Conservation (phyloP, 2,329 filamentous ascomycete species). For the Ampelomyces quisqualis region DNA sequence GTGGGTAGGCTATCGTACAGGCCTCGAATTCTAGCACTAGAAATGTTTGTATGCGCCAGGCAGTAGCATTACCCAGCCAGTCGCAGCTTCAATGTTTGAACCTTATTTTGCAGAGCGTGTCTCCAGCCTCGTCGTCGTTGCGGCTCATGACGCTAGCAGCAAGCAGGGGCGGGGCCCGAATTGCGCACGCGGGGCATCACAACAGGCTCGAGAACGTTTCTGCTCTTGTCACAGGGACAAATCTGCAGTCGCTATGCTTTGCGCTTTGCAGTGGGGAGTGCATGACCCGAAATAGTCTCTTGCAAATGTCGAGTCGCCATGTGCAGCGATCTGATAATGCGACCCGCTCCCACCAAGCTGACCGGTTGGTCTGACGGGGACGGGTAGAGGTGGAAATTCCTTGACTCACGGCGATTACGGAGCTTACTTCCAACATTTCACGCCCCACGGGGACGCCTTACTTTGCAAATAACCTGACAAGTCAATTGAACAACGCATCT, state of each 20-base stretch:
- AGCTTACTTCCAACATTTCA: conserved; percentile 26
- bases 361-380: too few species aligned
- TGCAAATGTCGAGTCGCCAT: not conserved
- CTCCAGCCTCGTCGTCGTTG: too few species aligned
- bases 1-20: too few species aligned
- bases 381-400: conserved; percentile 10
- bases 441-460: conserved; percentile 26
- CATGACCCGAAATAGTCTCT: not conserved
- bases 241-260: too few species aligned
- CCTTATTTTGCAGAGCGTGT: too few species aligned
- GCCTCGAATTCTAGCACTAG: too few species aligned
- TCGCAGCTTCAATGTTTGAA: too few species aligned
- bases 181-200: conserved; percentile 1
- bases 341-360: too few species aligned
- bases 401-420: conserved; percentile 34
- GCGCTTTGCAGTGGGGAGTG: not conserved
- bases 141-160: too few species aligned
- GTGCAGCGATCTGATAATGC: not conserved
- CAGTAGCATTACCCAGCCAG: too few species aligned
- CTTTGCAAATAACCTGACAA: conserved; percentile 13
- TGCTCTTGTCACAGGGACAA: not conserved
- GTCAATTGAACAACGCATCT: conserved; percentile 8
- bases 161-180: conserved; percentile 12
- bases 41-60: too few species aligned
- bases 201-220: not conserved